phyloP scores from a whole-genome alignment of 495 filamentous ascomycete species.

The Wilcoxina mikolae region DNA sequence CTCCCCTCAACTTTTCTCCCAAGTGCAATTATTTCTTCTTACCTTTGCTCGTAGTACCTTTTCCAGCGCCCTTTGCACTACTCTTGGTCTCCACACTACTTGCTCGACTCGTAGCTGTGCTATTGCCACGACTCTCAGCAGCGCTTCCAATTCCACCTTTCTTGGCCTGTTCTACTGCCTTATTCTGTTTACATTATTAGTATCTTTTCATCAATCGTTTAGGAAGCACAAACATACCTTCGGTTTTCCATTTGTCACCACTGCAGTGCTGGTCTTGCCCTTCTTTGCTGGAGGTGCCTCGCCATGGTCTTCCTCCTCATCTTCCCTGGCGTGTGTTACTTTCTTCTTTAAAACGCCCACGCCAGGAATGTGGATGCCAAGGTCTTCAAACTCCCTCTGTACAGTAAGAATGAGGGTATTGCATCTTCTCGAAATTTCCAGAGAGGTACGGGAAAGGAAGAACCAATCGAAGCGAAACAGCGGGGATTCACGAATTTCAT shows the following conservation, averaged over 20 bases:
- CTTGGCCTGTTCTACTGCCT: conserved; percentile 48
- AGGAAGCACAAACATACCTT: conserved; percentile 44
- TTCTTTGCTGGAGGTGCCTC: conserved; percentile 83
- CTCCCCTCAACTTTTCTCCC: neutral
- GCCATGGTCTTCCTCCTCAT: conserved; percentile 63
- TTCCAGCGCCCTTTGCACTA: neutral
- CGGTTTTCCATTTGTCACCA: conserved; percentile 37
- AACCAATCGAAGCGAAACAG: conserved; percentile 99
- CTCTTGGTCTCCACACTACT: conserved; percentile 39
- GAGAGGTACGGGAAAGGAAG: conserved; percentile 83
- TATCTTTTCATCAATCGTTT: neutral
- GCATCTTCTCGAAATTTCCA: conserved; percentile 81
- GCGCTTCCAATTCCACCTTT: conserved; percentile 33
- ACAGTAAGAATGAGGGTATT: conserved; percentile 89
- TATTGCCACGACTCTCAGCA: conserved; percentile 36
- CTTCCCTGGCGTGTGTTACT: conserved; percentile 56
- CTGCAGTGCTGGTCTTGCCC: conserved; percentile 51
- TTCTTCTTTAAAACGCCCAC: conserved; percentile 50
- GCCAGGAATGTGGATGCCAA: conserved; percentile 31
- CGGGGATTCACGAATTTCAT: conserved; percentile 85
- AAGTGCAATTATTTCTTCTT: conserved; percentile 46
- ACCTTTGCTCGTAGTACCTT: conserved; percentile 29
- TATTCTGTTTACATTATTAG: conserved; percentile 43
- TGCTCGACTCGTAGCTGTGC: conserved; percentile 40
- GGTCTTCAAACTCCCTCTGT: conserved; percentile 78